Evolutionary conservation across 441 rosid species (phyloP).

Genomic region (Heliophila coronopifolia): DNA sequence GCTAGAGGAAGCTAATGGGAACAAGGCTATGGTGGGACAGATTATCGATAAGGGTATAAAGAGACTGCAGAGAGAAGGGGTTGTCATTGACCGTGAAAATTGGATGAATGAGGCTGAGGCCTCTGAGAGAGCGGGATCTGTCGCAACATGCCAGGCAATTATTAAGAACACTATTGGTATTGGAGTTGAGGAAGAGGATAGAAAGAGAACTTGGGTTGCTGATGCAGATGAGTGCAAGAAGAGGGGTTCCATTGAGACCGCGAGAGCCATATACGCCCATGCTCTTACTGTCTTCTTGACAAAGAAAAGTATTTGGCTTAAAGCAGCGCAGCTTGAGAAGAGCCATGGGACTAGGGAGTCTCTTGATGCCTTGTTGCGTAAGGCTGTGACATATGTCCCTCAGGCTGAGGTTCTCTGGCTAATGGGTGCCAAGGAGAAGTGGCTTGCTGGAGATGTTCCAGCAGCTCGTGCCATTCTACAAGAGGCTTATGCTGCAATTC

Average conservation of each 20-base stretch:
- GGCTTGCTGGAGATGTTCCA: slow-evolving; percentile 97
- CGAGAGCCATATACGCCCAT: slow-evolving; percentile 85
- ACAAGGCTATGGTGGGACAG: slow-evolving; percentile 68
- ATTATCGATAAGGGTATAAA: slow-evolving; percentile 88
- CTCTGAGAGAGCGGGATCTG: slow-evolving; percentile 80
- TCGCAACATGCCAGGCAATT: slow-evolving; percentile 78
- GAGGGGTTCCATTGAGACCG: slow-evolving; percentile 86
- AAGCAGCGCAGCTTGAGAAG: slow-evolving; percentile 96
- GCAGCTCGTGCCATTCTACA: slow-evolving; percentile 90
- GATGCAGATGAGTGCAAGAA: slow-evolving; percentile 98
- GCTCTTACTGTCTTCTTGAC: slow-evolving; percentile 82
- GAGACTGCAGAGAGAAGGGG: slow-evolving; percentile 75
- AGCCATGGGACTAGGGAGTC: slow-evolving; percentile 88
- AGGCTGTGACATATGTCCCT: slow-evolving; percentile 79
- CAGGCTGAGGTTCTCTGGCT: slow-evolving; percentile 98
- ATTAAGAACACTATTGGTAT: slow-evolving; percentile 68
- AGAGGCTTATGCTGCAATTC: slow-evolving; percentile 92
- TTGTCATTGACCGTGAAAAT: slow-evolving; percentile 75
- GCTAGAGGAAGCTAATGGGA: slow-evolving; percentile 92
- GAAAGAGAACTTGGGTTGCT: slow-evolving; percentile 98
- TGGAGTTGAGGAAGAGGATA: slow-evolving; percentile 95
- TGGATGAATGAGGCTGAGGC: slow-evolving; percentile 99
- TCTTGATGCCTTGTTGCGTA: slow-evolving; percentile 82
- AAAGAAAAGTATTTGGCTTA: slow-evolving; percentile 93
- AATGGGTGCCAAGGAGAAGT: slow-evolving; percentile 96